Conservation (phyloP, 495 filamentous ascomycete genomes). For the Pseudotulostoma volvatum region DNA sequence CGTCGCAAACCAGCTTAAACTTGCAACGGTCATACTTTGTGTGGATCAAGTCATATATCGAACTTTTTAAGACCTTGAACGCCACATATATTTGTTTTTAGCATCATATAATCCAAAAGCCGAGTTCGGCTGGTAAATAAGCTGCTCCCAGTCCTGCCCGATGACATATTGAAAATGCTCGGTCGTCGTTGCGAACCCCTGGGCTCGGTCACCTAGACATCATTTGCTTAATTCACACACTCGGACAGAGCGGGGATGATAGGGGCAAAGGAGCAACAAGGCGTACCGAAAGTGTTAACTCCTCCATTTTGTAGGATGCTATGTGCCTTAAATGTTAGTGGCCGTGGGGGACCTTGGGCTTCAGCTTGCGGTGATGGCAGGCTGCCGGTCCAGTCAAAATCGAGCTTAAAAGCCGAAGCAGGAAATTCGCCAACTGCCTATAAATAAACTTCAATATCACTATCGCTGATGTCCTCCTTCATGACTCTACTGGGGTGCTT, state of each 20-base stretch:
- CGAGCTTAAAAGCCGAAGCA: constrained; percentile 14
- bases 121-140: constrained; percentile 19
- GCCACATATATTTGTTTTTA: constrained; percentile 11
- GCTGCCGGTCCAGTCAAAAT: constrained; percentile 14
- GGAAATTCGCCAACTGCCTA: constrained; percentile 16
- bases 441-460: constrained; percentile 16
- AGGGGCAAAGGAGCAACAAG: constrained; percentile 2
- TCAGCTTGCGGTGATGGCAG: constrained; percentile 7
- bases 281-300: constrained; percentile 18
- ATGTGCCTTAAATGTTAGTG: constrained; percentile 19
- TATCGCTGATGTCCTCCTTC: constrained; percentile 5
- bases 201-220: constrained; percentile 17
- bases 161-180: constrained; percentile 20
- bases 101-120: constrained; percentile 9
- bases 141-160: constrained; percentile 19
- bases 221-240: constrained; percentile 1
- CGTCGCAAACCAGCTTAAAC: constrained; percentile 24
- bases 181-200: constrained; percentile 14
- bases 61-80: constrained; percentile 12
- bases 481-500: constrained; percentile 9
- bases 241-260: neutral
- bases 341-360: constrained; percentile 8
- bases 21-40: constrained; percentile 12
- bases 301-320: constrained; percentile 17
- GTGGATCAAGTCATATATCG: constrained; percentile 13